Base-by-base conservation (phyloP, 257 asterid genomes). In the Ocimum tenuiflorum region DNA sequence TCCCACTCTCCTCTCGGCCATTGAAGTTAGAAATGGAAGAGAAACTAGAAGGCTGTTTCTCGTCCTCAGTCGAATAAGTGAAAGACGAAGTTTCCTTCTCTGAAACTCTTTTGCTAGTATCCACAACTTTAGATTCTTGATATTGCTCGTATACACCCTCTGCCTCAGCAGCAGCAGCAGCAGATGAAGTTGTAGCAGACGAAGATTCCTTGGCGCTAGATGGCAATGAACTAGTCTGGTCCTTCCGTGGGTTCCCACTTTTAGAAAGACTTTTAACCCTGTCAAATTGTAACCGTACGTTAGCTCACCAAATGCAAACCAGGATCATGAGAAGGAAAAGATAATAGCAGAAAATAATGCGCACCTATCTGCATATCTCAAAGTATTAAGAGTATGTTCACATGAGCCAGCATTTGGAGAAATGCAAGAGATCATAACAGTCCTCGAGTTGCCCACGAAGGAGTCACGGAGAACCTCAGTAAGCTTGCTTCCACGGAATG, bases 401-500 rank as follows among this genome's bases (percentile, higher is more conserved):
- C 97, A 94, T 8, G 99, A 94, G 63, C 97, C 96, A 68, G 96
- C 91, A 67, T 82, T 88, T 19, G 97, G 97, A 65, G 99, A 94
- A 70, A 94, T 88, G 82, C 97, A 91, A 57, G 99, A 94, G 69
- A 94, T 94, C 97, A 90, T 91, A 39, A 94, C 96, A 19, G 97
- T 86, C 80, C 94, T 85, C 56, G 99, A 90, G 75, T 94, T 94
- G 41, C 99, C 99, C 46, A 94, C 92, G 54, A 94, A 94, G 63
- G 99, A 88, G 81, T 91, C 99, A 49, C 96, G 91, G 50, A 94
- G 94, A 70, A 94, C 99, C 81, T 94, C 99, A 8, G 97, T 90
- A 54, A 94, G 89, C 79, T 94, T 94, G 86, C 99, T 90, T 69
- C 99, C 96, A 52, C 95, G 94, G 69, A 94, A 94, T 66, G 99